Evolutionary conservation across 2,329 filamentous ascomycete species (phyloP).

Genomic region (Chaetothyriales sp.): DNA sequence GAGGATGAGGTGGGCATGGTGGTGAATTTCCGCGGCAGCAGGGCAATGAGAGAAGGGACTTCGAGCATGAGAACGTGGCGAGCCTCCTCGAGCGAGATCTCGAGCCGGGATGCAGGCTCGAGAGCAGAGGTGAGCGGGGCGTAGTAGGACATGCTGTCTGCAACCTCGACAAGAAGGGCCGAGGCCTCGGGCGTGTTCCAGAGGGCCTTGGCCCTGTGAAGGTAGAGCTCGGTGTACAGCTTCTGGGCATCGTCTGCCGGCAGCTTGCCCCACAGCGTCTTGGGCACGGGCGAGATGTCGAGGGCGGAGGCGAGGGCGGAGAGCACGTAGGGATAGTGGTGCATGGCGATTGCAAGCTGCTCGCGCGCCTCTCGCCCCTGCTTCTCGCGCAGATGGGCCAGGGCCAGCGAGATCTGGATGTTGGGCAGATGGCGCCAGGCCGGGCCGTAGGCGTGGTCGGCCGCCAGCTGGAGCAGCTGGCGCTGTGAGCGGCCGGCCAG

Average conservation of each 20-base stretch:
- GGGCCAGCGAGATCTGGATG: conserved; percentile 59
- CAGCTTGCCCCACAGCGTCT: conserved; percentile 67
- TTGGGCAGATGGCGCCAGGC: conserved; percentile 49
- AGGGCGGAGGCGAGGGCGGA: conserved; percentile 66
- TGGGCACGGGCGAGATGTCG: conserved; percentile 60
- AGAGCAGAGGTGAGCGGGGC: conserved; percentile 28
- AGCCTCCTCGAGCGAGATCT: conserved; percentile 46
- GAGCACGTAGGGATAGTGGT: conserved; percentile 71
- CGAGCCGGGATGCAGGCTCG: conserved; percentile 28
- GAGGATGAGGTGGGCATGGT: conserved; percentile 57
- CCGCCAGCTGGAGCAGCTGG: conserved; percentile 59
- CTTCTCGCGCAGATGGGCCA: conserved; percentile 61
- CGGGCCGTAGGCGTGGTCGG: conserved; percentile 36
- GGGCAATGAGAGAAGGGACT: conserved; percentile 53
- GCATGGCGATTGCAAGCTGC: conserved; percentile 54
- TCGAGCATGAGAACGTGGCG: conserved; percentile 70
- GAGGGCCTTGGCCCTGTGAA: conserved; percentile 61
- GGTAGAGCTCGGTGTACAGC: conserved; percentile 63
- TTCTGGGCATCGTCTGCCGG: conserved; percentile 51
- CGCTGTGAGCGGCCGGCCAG: conserved; percentile 65
- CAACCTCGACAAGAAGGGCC: conserved; percentile 55
- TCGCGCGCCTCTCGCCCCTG: conserved; percentile 52
- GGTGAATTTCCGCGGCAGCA: conserved; percentile 54
- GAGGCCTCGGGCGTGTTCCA: conserved; percentile 70
- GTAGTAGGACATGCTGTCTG: conserved; percentile 40